phyloP scores from a whole-genome alignment of 352 stramenopile genomes.

The Pythium rishiriense region DNA sequence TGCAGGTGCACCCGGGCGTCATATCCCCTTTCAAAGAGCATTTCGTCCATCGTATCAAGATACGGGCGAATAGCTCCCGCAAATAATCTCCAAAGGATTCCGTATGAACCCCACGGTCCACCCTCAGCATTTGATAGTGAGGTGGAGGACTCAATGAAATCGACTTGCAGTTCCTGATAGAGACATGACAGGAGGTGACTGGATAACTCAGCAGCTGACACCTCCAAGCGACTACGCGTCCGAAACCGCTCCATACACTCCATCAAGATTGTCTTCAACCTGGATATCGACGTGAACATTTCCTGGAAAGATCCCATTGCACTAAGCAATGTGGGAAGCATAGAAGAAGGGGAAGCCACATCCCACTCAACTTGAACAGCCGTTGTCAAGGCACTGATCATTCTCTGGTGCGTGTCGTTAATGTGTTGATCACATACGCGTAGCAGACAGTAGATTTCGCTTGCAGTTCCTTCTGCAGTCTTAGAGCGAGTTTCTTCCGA shows the following conservation, averaged over 20 bases:
- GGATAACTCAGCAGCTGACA: constrained; percentile 38
- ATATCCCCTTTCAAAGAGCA: constrained; percentile 51
- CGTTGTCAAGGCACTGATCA: not conserved
- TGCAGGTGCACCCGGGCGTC: constrained; percentile 41
- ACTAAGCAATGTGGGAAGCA: constrained; percentile 41
- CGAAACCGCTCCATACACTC: constrained; percentile 36
- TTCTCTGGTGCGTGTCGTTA: constrained; percentile 2
- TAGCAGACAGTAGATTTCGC: constrained; percentile 40
- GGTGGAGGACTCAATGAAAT: constrained; percentile 32
- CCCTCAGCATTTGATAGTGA: not conserved
- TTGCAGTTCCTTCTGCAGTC: constrained; percentile 51
- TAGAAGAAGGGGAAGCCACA: not conserved
- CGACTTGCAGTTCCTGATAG: constrained; percentile 46
- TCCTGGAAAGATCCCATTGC: constrained; percentile 43
- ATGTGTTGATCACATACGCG: constrained; percentile 20
- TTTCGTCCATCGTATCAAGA: constrained; percentile 45
- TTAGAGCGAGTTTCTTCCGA: constrained; percentile 13
- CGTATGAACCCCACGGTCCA: constrained; percentile 36
- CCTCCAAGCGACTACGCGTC: constrained; percentile 23
- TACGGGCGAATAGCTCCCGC: constrained; percentile 45
- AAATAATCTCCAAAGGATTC: constrained; percentile 52
- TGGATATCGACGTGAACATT: constrained; percentile 45
- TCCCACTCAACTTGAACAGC: not conserved
- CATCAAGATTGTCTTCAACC: constrained; percentile 38
- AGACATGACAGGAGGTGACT: constrained; percentile 45